These are phyloP conservation scores for Imleria badia DNA, from an alignment of 768 basidiomycete genomes.

Conservation along the genomic window DNA sequence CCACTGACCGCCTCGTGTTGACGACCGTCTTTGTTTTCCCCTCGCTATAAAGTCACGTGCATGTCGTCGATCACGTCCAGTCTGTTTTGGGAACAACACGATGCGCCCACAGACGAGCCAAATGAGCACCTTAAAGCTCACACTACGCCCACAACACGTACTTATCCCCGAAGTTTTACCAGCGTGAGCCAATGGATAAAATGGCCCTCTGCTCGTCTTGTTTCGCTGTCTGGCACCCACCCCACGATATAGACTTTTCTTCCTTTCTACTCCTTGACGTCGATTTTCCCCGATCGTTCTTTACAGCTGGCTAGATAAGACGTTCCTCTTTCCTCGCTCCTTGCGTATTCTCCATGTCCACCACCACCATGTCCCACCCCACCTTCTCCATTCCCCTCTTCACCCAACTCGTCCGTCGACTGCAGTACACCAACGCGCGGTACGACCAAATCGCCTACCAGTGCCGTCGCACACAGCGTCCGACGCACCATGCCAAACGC, in stretches of 20 bases:
- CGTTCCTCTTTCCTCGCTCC: neutral
- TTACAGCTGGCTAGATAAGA: neutral
- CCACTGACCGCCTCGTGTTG: slow-evolving; percentile 10
- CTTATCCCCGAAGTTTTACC: neutral
- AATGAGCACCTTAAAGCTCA: neutral
- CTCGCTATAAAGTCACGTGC: slow-evolving; percentile 19
- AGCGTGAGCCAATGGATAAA: slow-evolving; percentile 14
- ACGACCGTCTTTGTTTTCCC: slow-evolving; percentile 12
- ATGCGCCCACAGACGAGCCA: slow-evolving; percentile 7
- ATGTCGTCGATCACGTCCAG: slow-evolving; percentile 15
- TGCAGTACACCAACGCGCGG: slow-evolving; percentile 44
- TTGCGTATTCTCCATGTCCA: neutral
- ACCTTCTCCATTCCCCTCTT: slow-evolving; percentile 25
- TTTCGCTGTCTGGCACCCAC: slow-evolving; percentile 17
- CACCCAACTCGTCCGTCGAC: slow-evolving; percentile 38
- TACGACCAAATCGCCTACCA: slow-evolving; percentile 39
- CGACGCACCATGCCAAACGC: slow-evolving; percentile 48
- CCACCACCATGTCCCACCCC: slow-evolving; percentile 6
- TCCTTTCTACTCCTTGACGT: neutral
- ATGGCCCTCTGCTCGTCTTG: neutral
- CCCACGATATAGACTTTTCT: neutral
- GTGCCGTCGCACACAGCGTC: slow-evolving; percentile 35
- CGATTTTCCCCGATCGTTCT: neutral
- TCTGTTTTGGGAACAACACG: slow-evolving; percentile 23
- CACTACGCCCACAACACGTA: slow-evolving; percentile 10